A percentile compares a stretch with the other conserved stretches of the same genome.
phyloP scores from a whole-genome alignment of 1,139 yeast genomes.

The Wickerhamomyces sp. region DNA sequence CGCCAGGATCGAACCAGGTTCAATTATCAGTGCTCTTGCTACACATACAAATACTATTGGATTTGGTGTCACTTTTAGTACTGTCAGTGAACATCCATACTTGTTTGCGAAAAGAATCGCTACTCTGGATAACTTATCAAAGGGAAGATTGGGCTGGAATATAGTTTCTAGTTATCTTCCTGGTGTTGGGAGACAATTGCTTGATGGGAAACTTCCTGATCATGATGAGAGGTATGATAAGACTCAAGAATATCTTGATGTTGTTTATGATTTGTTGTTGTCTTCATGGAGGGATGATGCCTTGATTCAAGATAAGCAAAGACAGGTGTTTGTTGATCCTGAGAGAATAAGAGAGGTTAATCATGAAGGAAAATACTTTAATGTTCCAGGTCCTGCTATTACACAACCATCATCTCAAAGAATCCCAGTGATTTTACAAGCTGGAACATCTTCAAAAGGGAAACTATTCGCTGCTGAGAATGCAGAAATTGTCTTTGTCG shows the following conservation, averaged over 20 bases:
- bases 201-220: slow-evolving; percentile 32
- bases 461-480: slow-evolving; percentile 39
- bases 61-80: slow-evolving; percentile 37
- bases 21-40: slow-evolving; percentile 35
- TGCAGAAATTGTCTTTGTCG: slow-evolving; percentile 38
- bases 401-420: slow-evolving; percentile 40
- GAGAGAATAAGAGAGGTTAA: slow-evolving; percentile 33
- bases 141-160: slow-evolving; percentile 43
- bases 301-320: slow-evolving; percentile 26
- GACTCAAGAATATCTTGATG: slow-evolving; percentile 36
- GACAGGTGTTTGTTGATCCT: slow-evolving; percentile 33
- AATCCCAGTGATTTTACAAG: slow-evolving; percentile 41
- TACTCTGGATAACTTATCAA: slow-evolving; percentile 35
- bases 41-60: slow-evolving; percentile 33
- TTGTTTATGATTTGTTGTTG: slow-evolving; percentile 33
- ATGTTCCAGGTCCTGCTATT: slow-evolving; percentile 36
- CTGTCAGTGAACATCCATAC: slow-evolving; percentile 38
- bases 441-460: slow-evolving; percentile 41
- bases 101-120: slow-evolving; percentile 36
- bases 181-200: slow-evolving; percentile 35
- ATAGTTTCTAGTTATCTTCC: slow-evolving; percentile 38
- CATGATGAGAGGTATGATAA: slow-evolving; percentile 36
- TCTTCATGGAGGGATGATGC: slow-evolving; percentile 42
- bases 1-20: slow-evolving; percentile 33
- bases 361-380: slow-evolving; percentile 33